phyloP scores from a whole-genome alignment of 2,329 filamentous ascomycete species.

The Leptographium galeiforme region DNA sequence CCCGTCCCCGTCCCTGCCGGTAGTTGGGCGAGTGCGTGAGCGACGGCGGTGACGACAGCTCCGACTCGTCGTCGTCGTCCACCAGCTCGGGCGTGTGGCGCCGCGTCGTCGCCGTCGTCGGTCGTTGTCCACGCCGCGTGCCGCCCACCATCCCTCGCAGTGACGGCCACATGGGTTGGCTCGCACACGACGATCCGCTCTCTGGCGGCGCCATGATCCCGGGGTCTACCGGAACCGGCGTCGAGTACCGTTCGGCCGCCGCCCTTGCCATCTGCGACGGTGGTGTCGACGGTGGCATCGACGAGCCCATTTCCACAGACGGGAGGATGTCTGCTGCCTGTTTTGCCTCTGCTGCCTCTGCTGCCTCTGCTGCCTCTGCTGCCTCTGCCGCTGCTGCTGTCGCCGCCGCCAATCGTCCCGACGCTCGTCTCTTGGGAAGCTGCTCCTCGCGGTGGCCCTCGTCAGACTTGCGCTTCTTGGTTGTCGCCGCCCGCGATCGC shows the following conservation, averaged over 20 bases:
- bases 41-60: conserved; percentile 50
- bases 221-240: conserved; percentile 30
- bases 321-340: conserved; percentile 11
- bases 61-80: conserved; percentile 32
- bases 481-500: neutral
- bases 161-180: conserved; percentile 35
- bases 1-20: conserved; percentile 4
- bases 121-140: conserved; percentile 16
- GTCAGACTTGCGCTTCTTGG: conserved; percentile 12
- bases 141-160: conserved; percentile 35
- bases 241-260: conserved; percentile 19
- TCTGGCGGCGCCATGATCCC: conserved; percentile 40
- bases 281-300: conserved; percentile 17
- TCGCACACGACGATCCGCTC: conserved; percentile 31
- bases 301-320: conserved; percentile 19
- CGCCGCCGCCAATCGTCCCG: neutral
- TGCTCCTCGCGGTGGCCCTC: conserved; percentile 6
- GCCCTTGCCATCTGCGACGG: conserved; percentile 3
- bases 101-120: conserved; percentile 13
- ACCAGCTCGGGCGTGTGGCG: conserved; percentile 24
- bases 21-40: conserved; percentile 54
- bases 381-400: neutral
- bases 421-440: conserved; percentile 5
- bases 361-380: neutral
- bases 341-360: neutral